A percentile compares a stretch with the other conserved stretches of the same genome.
These are phyloP conservation scores for Apiospora saccharicola DNA, from an alignment of 2,329 filamentous ascomycete genomes.

Conservation along the genomic window DNA sequence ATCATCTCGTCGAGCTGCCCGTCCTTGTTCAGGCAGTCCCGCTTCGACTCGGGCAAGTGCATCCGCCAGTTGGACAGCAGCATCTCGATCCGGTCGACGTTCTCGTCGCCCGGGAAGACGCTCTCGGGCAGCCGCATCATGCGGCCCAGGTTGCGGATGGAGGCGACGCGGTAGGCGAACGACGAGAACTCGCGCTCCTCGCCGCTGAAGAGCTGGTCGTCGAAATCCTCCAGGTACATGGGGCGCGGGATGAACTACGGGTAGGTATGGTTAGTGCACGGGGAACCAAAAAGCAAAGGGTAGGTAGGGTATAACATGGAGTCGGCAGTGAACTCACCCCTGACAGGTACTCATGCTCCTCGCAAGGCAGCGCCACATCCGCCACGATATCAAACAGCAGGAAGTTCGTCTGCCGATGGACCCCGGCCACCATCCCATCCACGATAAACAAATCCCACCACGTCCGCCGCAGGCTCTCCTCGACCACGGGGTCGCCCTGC, in stretches of 20 bases:
- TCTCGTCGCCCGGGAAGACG: constrained; percentile 61
- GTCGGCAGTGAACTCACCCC: constrained; percentile 53
- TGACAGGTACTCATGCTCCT: constrained; percentile 75
- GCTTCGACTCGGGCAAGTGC: constrained; percentile 77
- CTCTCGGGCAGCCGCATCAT: constrained; percentile 69
- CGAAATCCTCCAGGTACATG: constrained; percentile 75
- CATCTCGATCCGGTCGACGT: constrained; percentile 58
- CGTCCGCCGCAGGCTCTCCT: constrained; percentile 86
- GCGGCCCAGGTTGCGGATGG: constrained; percentile 78
- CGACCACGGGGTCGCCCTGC: constrained; percentile 69
- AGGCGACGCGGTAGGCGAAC: constrained; percentile 84
- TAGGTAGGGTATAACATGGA: neutral
- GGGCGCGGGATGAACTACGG: constrained; percentile 63
- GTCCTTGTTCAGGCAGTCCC: constrained; percentile 71
- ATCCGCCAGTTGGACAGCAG: constrained; percentile 77
- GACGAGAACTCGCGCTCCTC: constrained; percentile 80
- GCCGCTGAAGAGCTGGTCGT: constrained; percentile 76
- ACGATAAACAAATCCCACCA: constrained; percentile 90
- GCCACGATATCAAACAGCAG: constrained; percentile 70
- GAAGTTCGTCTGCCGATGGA: constrained; percentile 76
- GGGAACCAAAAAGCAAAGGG: neutral
- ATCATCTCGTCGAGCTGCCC: constrained; percentile 86
- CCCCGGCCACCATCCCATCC: constrained; percentile 83
- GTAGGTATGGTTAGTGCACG: neutral
- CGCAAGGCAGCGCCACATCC: constrained; percentile 80